phyloP scores from a whole-genome alignment of 192 early-diverging fungal species.

The Tieghemiomyces parasiticus region DNA sequence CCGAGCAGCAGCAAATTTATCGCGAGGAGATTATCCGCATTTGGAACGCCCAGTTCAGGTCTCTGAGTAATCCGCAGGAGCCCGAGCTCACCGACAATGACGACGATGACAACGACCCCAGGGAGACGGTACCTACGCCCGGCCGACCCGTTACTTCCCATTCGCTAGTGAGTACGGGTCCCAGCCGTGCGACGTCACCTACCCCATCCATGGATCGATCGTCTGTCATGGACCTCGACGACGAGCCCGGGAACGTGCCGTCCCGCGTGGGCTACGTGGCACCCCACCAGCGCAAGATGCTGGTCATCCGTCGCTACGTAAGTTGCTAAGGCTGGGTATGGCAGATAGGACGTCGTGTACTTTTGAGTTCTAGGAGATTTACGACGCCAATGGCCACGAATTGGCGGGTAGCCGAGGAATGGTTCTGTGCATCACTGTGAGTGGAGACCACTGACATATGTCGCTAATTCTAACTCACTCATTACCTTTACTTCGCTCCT shows the following conservation, averaged over 20 bases:
- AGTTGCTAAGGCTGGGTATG: too few species aligned
- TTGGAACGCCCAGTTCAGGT: conserved; percentile 74
- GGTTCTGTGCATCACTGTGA: too few species aligned
- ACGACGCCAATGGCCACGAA: too few species aligned
- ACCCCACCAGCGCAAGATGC: conserved; percentile 14
- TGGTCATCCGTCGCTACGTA: conserved; percentile 25
- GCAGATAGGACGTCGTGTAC: too few species aligned
- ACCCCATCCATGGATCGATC: conserved; percentile 8
- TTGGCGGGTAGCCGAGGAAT: too few species aligned
- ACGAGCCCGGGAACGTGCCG: neutral
- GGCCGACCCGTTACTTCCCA: too few species aligned
- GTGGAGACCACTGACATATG: too few species aligned
- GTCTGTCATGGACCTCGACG: conserved; percentile 11
- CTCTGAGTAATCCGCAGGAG: conserved; percentile 41
- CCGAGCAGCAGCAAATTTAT: conserved; percentile 92
- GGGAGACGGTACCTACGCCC: too few species aligned
- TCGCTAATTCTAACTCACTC: too few species aligned
- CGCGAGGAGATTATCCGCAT: conserved; percentile 83
- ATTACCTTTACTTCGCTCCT: too few species aligned
- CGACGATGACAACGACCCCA: conserved; percentile 32
- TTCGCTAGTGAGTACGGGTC: too few species aligned
- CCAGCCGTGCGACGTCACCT: conserved; percentile 6
- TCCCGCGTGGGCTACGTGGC: neutral
- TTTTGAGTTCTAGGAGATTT: too few species aligned
- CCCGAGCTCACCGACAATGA: conserved; percentile 37